These are phyloP conservation scores for Aspergillus ibericus DNA, from an alignment of 2,329 filamentous ascomycete genomes.

Conservation along the genomic window DNA sequence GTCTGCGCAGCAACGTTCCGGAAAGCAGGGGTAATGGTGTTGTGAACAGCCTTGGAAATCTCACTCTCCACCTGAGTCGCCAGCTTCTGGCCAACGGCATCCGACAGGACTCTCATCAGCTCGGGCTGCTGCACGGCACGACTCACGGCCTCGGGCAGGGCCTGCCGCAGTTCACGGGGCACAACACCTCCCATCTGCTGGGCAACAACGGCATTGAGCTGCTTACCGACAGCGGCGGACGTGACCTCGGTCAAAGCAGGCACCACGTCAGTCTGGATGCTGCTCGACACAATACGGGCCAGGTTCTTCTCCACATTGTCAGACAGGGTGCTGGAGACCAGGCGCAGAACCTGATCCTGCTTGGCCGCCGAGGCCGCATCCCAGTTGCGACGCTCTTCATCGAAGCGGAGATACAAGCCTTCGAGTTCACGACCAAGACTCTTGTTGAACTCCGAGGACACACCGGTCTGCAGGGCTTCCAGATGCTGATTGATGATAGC, in stretches of 20 bases:
- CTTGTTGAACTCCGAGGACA: conserved; percentile 52
- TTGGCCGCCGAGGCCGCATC: conserved; percentile 64
- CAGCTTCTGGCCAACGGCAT: conserved; percentile 68
- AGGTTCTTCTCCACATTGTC: conserved; percentile 76
- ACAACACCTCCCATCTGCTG: conserved; percentile 65
- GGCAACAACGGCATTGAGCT: conserved; percentile 68
- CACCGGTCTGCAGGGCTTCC: conserved; percentile 51
- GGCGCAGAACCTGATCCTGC: conserved; percentile 67
- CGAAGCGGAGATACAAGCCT: conserved; percentile 60
- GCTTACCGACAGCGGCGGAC: conserved; percentile 67
- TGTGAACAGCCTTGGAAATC: conserved; percentile 61
- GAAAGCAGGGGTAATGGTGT: conserved; percentile 66
- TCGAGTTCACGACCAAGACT: conserved; percentile 53
- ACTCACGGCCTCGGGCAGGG: conserved; percentile 66
- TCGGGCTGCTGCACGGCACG: conserved; percentile 72
- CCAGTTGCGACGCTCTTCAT: conserved; percentile 67
- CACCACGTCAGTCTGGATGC: conserved; percentile 73
- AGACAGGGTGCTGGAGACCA: conserved; percentile 67
- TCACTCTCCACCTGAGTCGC: conserved; percentile 68
- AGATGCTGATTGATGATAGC: conserved; percentile 63
- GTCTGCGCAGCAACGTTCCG: conserved; percentile 64
- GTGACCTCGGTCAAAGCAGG: conserved; percentile 71
- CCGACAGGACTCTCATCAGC: conserved; percentile 69
- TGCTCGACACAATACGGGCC: conserved; percentile 70
- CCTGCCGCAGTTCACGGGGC: conserved; percentile 70